phyloP scores from a whole-genome alignment of 1,284 basidiomycete genomes.

The Singerocomus inundabilis region DNA sequence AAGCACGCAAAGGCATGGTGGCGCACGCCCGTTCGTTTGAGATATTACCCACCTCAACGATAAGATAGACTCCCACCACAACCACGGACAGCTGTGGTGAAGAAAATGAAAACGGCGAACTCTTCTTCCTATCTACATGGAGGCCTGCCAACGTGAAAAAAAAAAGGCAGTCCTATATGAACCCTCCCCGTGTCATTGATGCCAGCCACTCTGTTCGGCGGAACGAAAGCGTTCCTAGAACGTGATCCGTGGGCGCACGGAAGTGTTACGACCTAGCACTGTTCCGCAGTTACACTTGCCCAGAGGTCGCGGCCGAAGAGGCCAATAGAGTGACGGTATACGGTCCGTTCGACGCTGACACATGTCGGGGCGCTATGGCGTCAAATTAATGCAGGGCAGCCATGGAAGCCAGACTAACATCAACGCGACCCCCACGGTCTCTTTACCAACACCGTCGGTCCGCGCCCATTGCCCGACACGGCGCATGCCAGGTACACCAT shows the following conservation, averaged over 20 bases:
- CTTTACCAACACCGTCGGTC: constrained; percentile 5
- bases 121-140: constrained; percentile 3
- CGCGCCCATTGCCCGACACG: not conserved
- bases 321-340: not conserved
- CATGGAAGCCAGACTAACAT: not conserved
- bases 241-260: constrained; percentile 19
- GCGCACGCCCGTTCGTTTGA: constrained; percentile 5
- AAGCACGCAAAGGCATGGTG: constrained; percentile 2
- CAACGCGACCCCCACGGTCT: constrained; percentile 1
- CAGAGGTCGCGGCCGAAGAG: not conserved
- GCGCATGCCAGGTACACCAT: constrained; percentile 6
- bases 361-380: not conserved
- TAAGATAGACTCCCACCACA: constrained; percentile 2
- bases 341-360: not conserved
- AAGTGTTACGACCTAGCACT: not conserved
- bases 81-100: not conserved
- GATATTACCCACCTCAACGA: constrained; percentile 4
- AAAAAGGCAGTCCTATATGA: not conserved
- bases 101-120: constrained; percentile 1
- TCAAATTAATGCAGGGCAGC: not conserved
- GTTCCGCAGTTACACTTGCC: constrained; percentile 1
- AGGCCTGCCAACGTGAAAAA: constrained; percentile 3
- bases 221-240: constrained; percentile 5
- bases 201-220: not conserved
- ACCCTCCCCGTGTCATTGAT: not conserved